phyloP scores from a whole-genome alignment of 306 rosid genomes.

The Alnus rubra region DNA sequence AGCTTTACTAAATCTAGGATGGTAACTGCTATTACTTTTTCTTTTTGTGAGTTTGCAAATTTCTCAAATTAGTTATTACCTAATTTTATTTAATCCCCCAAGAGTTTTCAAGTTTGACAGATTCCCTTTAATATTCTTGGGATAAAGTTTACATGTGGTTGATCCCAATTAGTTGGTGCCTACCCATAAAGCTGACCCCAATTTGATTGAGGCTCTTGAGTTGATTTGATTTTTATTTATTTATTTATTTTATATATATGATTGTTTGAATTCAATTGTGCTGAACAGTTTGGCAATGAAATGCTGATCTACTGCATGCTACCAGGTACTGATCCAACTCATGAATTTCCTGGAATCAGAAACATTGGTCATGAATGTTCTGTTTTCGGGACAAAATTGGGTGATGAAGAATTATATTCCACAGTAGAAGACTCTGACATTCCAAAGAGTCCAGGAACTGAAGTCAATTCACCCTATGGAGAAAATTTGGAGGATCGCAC shows the following conservation, averaged over 20 bases:
- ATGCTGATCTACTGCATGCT: slow-evolving; percentile 20
- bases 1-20: not conserved
- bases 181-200: not conserved
- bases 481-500: slow-evolving; percentile 10
- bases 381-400: slow-evolving; percentile 13
- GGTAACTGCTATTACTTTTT: not conserved
- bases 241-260: not conserved
- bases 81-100: too few species aligned
- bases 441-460: slow-evolving; percentile 20
- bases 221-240: not conserved
- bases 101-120: not conserved
- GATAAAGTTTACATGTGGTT: not conserved
- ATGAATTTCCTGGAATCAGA: slow-evolving; percentile 31
- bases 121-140: not conserved
- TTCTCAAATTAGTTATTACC: not conserved
- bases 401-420: slow-evolving; percentile 16
- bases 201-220: not conserved
- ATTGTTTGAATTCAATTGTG: not conserved
- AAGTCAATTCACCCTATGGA: slow-evolving; percentile 14
- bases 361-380: slow-evolving; percentile 24
- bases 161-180: not conserved
- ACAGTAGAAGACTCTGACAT: slow-evolving; percentile 13
- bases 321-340: slow-evolving; percentile 35
- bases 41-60: not conserved
- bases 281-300: slow-evolving; percentile 5